These are phyloP conservation scores for Solanum chacoense DNA, from an alignment of 305 asterid genomes.

Conservation along the genomic window DNA sequence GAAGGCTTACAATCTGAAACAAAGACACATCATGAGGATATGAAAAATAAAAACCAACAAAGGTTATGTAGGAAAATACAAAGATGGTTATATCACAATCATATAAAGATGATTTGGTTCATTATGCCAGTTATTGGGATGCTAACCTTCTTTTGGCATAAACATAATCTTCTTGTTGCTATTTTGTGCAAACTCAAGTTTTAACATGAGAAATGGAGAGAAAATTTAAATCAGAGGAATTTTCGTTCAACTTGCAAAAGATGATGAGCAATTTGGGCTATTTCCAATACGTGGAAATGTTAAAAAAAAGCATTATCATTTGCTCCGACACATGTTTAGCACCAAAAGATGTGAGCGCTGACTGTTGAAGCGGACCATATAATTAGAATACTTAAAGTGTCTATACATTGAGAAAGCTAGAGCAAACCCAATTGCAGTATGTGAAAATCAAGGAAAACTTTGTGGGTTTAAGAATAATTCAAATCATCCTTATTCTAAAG, in stretches of 20 bases:
- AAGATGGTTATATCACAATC: neutral
- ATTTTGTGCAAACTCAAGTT: neutral
- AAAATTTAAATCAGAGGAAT: neutral
- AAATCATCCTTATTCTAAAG: neutral
- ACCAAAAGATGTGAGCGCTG: neutral
- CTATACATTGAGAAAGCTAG: neutral
- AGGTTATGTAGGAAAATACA: neutral
- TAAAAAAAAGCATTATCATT: neutral
- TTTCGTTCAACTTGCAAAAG: neutral
- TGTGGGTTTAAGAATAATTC: neutral
- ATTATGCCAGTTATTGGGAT: neutral
- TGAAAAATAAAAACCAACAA: neutral
- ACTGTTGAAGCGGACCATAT: neutral
- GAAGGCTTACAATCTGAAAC: conserved; percentile 61
- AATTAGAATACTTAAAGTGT: neutral
- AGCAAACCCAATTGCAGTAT: neutral
- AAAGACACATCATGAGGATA: neutral
- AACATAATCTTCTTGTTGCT: neutral
- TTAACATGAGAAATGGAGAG: neutral
- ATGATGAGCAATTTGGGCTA: neutral
- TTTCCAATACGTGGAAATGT: neutral
- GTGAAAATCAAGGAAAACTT: neutral
- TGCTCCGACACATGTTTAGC: neutral
- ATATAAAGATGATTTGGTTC: neutral
- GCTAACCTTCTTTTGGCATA: neutral